Base-by-base conservation (phyloP, 768 basidiomycete genomes). In the Guyanaporus albipodus region DNA sequence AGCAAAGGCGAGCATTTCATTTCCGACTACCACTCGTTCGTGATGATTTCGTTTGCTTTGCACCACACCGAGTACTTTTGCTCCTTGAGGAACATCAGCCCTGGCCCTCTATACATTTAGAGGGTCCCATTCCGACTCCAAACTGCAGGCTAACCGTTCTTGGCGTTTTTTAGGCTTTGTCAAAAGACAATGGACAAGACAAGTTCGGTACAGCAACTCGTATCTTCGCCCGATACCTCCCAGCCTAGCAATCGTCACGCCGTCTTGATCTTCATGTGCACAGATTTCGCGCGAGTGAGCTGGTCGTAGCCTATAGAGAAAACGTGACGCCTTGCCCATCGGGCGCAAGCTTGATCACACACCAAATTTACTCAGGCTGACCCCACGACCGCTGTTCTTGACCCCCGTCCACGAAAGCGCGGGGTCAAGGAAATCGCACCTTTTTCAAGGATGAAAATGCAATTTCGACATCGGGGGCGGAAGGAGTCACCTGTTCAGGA, bases 331-430 rank as follows among this genome's bases (percentile, higher is more conserved):
- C 27, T 54, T 35, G 24, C 10, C 49, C 33, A n/a, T 41, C 6
- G 38, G 15, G 29, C 15, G 4, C 29, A 38, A 35, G n/a, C 21
- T n/a, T 4, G n/a, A 40, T 12, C 9, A 55, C 80, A 46, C 46
- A 91, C 93, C 94, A 53, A 89, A 92, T 60, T 85, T 84, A 63
- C 89, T 91, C 56, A 98, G 69, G 58, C 90, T 93, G 49, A 97
- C 73, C 2, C 95, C 96, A 23, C 93, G 73, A 21, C 96, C 96
- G 44, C 87, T 92, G 58, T 96, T 72, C 73, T 97, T 98, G 38
- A 91, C 85, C 2, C 95, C 96, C 3, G 85, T 89, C 96, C 96
- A 99, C 0, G 89, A 78, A 2, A 98, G 71, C 5, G 93, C 91
- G 2, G 96, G 95, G 60, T 99, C 96, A 19, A 96, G 75, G 59